Percentiles rank a stretch among this genome's conserved stretches.
phyloP scores from a whole-genome alignment of 176 grass and related monocot genomes.

The Oryza meyeriana region DNA sequence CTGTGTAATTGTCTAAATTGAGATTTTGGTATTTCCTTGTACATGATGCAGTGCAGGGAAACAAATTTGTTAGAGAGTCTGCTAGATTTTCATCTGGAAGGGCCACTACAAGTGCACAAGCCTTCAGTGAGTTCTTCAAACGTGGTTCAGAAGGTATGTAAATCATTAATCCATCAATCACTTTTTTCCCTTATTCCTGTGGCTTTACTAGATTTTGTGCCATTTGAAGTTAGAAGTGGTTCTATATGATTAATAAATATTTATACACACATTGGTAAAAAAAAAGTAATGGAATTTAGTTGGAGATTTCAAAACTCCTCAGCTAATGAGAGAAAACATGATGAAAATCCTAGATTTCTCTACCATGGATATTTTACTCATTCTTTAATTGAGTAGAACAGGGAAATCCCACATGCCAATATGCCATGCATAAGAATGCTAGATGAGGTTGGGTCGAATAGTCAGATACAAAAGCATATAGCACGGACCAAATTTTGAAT shows the following conservation, averaged over 20 bases:
- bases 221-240: background rate
- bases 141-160: conserved; percentile 40
- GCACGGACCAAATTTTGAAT: background rate
- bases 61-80: conserved; percentile 64
- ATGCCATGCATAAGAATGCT: background rate
- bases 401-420: background rate
- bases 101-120: conserved; percentile 23
- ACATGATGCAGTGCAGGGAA: conserved; percentile 46
- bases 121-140: conserved; percentile 41
- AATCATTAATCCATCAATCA: background rate
- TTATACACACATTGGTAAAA: background rate
- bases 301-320: background rate
- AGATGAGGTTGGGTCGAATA: background rate
- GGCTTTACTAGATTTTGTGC: background rate
- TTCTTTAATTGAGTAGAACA: background rate
- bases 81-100: conserved; percentile 61
- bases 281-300: background rate
- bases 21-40: background rate
- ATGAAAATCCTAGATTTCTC: background rate
- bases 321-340: background rate
- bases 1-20: background rate
- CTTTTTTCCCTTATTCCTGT: background rate
- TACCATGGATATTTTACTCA: no score
- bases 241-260: background rate
- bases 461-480: background rate